phyloP scores from a whole-genome alignment of 2,329 filamentous ascomycete genomes.

The Aspergillus costaricaensis region DNA sequence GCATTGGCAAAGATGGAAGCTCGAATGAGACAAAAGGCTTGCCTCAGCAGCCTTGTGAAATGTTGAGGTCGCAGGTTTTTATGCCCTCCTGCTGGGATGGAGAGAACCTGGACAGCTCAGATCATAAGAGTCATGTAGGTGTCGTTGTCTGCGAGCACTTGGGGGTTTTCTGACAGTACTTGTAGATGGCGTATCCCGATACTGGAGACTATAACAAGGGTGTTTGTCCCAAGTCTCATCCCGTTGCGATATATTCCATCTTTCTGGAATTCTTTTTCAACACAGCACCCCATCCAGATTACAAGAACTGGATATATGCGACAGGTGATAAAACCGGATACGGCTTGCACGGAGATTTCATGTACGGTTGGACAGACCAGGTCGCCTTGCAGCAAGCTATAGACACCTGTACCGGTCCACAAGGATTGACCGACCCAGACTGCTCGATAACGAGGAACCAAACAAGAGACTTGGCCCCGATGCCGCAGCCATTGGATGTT shows the following conservation, averaged over 20 bases:
- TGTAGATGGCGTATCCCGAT: constrained; percentile 37
- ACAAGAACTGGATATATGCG: constrained; percentile 49
- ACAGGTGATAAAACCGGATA: constrained; percentile 54
- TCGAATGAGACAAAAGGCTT: constrained; percentile 59
- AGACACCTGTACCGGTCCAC: constrained; percentile 25
- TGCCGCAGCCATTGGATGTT: constrained; percentile 12
- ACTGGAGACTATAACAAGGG: constrained; percentile 37
- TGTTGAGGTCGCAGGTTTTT: constrained; percentile 38
- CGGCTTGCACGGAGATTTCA: constrained; percentile 58
- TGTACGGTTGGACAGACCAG: constrained; percentile 51
- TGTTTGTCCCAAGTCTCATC: constrained; percentile 46
- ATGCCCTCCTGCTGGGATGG: constrained; percentile 45
- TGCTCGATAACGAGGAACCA: constrained; percentile 24
- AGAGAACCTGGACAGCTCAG: constrained; percentile 32
- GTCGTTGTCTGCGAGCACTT: not conserved
- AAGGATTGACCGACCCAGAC: constrained; percentile 11
- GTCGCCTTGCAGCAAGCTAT: constrained; percentile 43
- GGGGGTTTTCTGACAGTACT: not conserved
- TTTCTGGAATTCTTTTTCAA: constrained; percentile 63
- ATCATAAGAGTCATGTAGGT: constrained; percentile 39
- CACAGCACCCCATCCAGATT: constrained; percentile 52
- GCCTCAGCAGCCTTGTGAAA: constrained; percentile 52
- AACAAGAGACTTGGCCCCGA: constrained; percentile 13
- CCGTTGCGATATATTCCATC: constrained; percentile 58
- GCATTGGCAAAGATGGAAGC: constrained; percentile 52